These are phyloP conservation scores for Coprinopsis sp. DNA, from an alignment of 768 basidiomycete genomes.

Conservation along the genomic window DNA sequence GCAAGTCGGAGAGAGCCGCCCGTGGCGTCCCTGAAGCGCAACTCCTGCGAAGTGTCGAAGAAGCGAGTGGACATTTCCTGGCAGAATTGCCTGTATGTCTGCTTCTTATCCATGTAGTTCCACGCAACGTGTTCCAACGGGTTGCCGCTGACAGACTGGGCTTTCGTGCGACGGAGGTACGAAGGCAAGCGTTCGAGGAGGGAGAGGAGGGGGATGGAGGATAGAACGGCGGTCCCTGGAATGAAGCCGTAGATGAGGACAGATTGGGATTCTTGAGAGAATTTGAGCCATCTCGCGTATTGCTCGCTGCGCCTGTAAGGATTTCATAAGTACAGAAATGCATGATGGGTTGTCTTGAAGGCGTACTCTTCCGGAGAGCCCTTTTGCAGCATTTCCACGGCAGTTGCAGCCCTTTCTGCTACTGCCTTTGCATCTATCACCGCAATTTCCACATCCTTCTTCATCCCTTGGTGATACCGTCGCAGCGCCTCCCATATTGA, in stretches of 20 bases:
- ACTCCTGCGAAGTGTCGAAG: conserved; percentile 47
- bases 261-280: conserved; percentile 70
- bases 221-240: conserved; percentile 58
- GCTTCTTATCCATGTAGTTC: conserved; percentile 56
- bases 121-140: conserved; percentile 37
- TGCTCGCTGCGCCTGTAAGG: conserved; percentile 48
- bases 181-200: conserved; percentile 67
- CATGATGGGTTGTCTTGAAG: conserved; percentile 1
- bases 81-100: conserved; percentile 67
- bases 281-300: conserved; percentile 75
- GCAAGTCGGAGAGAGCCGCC: conserved; percentile 65
- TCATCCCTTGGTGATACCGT: conserved; percentile 66
- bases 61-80: conserved; percentile 63
- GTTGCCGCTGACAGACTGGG: conserved; percentile 22
- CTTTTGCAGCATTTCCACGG: conserved; percentile 56
- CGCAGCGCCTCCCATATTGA: conserved; percentile 77
- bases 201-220: conserved; percentile 64
- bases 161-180: conserved; percentile 48
- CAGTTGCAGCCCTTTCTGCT: conserved; percentile 54
- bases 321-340: conserved; percentile 8
- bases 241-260: conserved; percentile 70
- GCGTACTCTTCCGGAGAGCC: conserved; percentile 53
- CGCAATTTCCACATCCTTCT: conserved; percentile 75
- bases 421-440: conserved; percentile 68
- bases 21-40: conserved; percentile 61